Evolutionary conservation across 768 basidiomycete genomes (phyloP), one percentile per base, ranked within the genome.

Genomic region (Glaciozyma antarctica): DNA sequence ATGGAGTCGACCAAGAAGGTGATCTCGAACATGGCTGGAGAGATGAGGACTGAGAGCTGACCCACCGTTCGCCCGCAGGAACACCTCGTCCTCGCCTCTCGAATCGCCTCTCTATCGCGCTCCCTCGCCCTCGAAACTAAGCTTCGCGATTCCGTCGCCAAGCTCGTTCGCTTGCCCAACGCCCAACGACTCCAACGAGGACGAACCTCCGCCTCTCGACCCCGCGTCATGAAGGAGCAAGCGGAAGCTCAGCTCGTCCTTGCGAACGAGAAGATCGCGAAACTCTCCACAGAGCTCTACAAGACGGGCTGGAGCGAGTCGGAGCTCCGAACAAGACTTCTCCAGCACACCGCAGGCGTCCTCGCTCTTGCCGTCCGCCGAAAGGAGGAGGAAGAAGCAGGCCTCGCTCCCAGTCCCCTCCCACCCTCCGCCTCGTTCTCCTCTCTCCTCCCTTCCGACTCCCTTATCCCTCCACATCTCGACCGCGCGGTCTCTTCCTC

Each of bases 271-370:
- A 88, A 88, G 65, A 86, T 90, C 47, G 84, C 86, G 3, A 65
- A 77, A 13, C 83, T 84, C 4, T 86, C 89, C 76, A 82, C 80
- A 65, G 90, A 91, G 70, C 77, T 88, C 7, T 84, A 82, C 80
- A 81, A 82, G 30, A 73, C 89, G 24, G 83, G 85, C 0, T 83
- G 85, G 72, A 83, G 84, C 38, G 80, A 82, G 38, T 81, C 80
- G 72, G 86, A 87, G 54, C 78, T 88, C 12, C 78, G 83, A 62
- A 82, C 80, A 60, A 81, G 79, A 61, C 77, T 93, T 13, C 81
- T 90, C 62, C 87, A 89, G 75, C 90, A 92, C 74, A 85, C 88
- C 21, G 86, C 90, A 0, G 87, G 84, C 2, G 88, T 92, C 1
- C 83, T 93, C 19, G 85, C 86, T 44, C 79, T 82, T 64, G 84